Evolutionary conservation across 257 asterid species (phyloP), one percentile per base, ranked within the genome.

Genomic region (Sherardia arvensis): DNA sequence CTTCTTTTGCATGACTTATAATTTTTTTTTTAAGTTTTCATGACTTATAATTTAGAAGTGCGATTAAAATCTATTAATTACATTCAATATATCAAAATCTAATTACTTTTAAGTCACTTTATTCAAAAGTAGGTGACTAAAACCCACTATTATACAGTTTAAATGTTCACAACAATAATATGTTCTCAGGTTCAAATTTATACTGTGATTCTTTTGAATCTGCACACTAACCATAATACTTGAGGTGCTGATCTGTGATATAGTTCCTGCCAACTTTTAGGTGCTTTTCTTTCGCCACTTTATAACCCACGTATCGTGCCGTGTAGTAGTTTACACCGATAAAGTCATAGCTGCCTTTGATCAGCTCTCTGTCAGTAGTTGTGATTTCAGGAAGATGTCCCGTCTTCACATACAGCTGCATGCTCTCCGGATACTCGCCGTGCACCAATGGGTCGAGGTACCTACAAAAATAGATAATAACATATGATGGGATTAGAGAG

Each of bases 261-360:
- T 65, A 65, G n/a, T 65, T 53, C 34, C 69, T 56, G 4, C 49
- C 49, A 56, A 2, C 11, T 56, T 4, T 56, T 17, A 15, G 14
- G 38, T 21, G 61, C 9, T 27, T 56, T 4, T 0, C 0, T 10
- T 21, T 15, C 0, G 47, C 1, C 7, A 29, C 8, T 9, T 21
- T 12, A 7, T 55, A 23, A 5, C 29, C 2, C 0, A 36, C 64
- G 6, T 33, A 66, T 23, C 28, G 9, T 8, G 45, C 64, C 14
- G 70, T 54, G 20, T 55, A 66, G 36, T 55, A 66, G 43, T 66
- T 66, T 1, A 54, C 3, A 7, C 70, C 70, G 3, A 66, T 33
- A 17, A 66, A 66, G 20, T 66, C 70, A 3, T 10, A 66, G 2
- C 63, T 34, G 0, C 63, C 55, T 25, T 34, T 22, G 21, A 47